Evolutionary conservation across 2,329 filamentous ascomycete species (phyloP), one percentile per base, ranked within the genome.

Genomic region (Grosmannia huntii): DNA sequence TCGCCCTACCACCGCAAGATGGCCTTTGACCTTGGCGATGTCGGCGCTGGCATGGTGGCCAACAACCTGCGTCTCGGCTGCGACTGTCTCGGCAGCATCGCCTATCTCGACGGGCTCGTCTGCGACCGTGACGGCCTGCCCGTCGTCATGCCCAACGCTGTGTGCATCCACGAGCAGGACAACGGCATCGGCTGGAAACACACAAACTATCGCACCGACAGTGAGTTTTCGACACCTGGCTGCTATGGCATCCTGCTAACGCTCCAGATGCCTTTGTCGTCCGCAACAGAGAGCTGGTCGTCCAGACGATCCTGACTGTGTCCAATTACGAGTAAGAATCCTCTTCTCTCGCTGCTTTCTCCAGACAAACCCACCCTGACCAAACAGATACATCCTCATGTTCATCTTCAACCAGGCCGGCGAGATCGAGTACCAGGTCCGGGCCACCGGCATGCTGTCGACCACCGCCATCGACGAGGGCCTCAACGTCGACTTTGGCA

Each of bases 11-110:
- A 85, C 58, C 77, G 84, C 48, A 89, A 89, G 66, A 81, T 84
- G 59, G 85, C 85, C 1, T 88, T 89, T 64, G 85, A 89, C 64
- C 81, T 89, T 61, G 86, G 86, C 9, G 84, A 88, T 59, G 83
- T 79, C 16, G 85, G 85, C 11, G 80, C 82, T 31, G 86, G 85
- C 3, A 77, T 80, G 54, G 81, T 77, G 55, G 81, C 83, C 23
- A 89, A 89, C 68, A 86, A 86, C 60, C 75, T 90, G 1, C 72
- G 75, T 9, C 74, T 87, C 0, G 85, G 85, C 19, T 88, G 85
- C 58, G 85, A 88, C 65, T 85, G 86, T 63, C 75, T 89, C 0
- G 86, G 86, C 7, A 77, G 79, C 0, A 86, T 87, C 62, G n/a
- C 84, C 59, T 78, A 78, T 61, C 79, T 89, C 58, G 82, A 85